These are phyloP conservation scores for Acaromyces ingoldii DNA, from an alignment of 1,284 basidiomycete genomes.

Conservation along the genomic window DNA sequence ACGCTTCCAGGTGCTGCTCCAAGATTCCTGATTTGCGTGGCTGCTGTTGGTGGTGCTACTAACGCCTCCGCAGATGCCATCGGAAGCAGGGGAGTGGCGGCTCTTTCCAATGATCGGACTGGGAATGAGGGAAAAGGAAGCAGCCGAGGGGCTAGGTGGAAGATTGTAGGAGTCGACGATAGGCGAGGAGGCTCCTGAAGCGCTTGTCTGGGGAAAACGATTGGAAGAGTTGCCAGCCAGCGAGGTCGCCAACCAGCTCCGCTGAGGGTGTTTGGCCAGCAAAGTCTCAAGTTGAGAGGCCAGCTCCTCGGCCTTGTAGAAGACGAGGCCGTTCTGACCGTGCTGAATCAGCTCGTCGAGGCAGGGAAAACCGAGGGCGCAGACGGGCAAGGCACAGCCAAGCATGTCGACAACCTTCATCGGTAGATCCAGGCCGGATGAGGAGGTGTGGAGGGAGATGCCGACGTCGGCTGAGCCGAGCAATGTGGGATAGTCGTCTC, in stretches of 20 bases:
- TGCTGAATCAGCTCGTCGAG: conserved; percentile 80
- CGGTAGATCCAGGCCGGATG: conserved; percentile 84
- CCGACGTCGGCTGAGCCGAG: conserved; percentile 79
- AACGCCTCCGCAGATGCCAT: too few species aligned
- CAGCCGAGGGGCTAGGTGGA: conserved; percentile 4
- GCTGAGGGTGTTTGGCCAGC: conserved; percentile 14
- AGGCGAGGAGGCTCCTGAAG: background rate
- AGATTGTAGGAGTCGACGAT: background rate
- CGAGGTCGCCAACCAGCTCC: conserved; percentile 11
- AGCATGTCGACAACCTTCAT: conserved; percentile 99
- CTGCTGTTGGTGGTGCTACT: too few species aligned
- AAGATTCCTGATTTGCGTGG: conserved; percentile 19
- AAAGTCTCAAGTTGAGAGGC: conserved; percentile 62
- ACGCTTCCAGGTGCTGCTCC: conserved; percentile 36
- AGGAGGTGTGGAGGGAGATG: conserved; percentile 82
- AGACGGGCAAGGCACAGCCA: conserved; percentile 87
- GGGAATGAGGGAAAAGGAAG: conserved; percentile 22
- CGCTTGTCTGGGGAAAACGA: background rate
- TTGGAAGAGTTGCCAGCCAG: too few species aligned
- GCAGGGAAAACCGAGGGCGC: conserved; percentile 80
- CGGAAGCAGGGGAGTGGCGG: background rate
- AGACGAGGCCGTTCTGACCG: conserved; percentile 74
- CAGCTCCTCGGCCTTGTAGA: conserved; percentile 66
- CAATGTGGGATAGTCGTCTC: conserved; percentile 35
- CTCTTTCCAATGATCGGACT: conserved; percentile 15